phyloP scores from a whole-genome alignment of 1,284 basidiomycete species.

The Sporisorium reilianum region DNA sequence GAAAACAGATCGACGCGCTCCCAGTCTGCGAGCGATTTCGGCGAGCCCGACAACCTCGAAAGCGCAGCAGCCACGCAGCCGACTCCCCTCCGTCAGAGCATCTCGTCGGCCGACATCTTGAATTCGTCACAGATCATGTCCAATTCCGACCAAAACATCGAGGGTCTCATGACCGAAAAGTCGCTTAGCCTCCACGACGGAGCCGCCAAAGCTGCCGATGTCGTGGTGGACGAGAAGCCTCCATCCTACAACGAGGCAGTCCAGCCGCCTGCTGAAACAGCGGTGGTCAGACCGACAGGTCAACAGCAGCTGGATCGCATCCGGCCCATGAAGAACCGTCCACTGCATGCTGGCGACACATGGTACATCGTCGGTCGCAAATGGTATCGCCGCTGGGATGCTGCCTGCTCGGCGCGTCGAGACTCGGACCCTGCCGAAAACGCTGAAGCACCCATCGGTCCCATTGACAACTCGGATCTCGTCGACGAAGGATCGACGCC shows the following conservation, averaged over 20 bases:
- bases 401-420: slow-evolving; percentile 76
- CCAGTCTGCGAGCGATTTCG: slow-evolving; percentile 37
- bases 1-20: slow-evolving; percentile 33
- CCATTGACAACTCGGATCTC: slow-evolving; percentile 80
- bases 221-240: slow-evolving; percentile 18
- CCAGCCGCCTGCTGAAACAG: background rate
- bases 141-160: slow-evolving; percentile 40
- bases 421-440: slow-evolving; percentile 77
- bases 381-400: slow-evolving; percentile 82
- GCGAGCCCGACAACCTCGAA: slow-evolving; percentile 27
- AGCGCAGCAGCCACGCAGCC: slow-evolving; percentile 16
- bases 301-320: slow-evolving; percentile 40
- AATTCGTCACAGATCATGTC: slow-evolving; percentile 20
- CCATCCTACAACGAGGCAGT: slow-evolving; percentile 39
- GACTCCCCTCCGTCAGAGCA: slow-evolving; percentile 40
- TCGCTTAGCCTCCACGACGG: slow-evolving; percentile 44
- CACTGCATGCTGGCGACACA: slow-evolving; percentile 75
- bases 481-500: slow-evolving; percentile 70
- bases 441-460: slow-evolving; percentile 75
- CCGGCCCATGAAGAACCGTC: slow-evolving; percentile 43
- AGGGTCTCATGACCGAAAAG: slow-evolving; percentile 47
- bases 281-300: slow-evolving; percentile 26
- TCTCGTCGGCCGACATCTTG: slow-evolving; percentile 31
- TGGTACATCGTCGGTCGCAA: slow-evolving; percentile 81
- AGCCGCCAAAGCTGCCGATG: background rate